Evolutionary conservation across 1,284 basidiomycete species (phyloP).

Genomic region (Quambalaria eucalypti): DNA sequence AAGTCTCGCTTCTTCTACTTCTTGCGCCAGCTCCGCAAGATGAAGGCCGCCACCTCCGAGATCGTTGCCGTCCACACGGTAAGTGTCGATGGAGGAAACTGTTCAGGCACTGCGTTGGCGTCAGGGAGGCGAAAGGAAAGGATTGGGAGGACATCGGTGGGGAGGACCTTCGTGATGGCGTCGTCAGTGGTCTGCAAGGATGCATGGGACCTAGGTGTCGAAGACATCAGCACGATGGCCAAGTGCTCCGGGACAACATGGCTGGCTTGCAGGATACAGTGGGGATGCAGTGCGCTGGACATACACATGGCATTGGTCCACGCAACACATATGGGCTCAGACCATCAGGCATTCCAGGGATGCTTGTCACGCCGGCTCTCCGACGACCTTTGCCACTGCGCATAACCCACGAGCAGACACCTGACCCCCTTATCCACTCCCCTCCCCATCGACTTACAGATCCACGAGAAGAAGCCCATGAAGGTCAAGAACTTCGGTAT

Average conservation of each 20-base stretch:
- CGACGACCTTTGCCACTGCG: too few relatives aligned
- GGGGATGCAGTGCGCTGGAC: neutral
- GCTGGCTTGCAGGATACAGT: too few relatives aligned
- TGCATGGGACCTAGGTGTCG: neutral
- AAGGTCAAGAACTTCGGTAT: slow-evolving; percentile 99
- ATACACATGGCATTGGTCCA: neutral
- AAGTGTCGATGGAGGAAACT: slow-evolving; percentile 54
- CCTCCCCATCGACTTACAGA: slow-evolving; percentile 19
- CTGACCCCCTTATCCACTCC: neutral
- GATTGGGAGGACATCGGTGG: neutral
- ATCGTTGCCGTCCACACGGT: slow-evolving; percentile 96
- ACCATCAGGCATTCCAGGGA: too few relatives aligned
- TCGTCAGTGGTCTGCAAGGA: neutral
- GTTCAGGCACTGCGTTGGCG: neutral
- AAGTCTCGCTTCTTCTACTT: slow-evolving; percentile 99
- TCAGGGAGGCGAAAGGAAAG: neutral
- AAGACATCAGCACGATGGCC: neutral
- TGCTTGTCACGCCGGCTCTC: too few relatives aligned
- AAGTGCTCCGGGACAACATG: neutral
- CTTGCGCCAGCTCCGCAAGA: slow-evolving; percentile 75
- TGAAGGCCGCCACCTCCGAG: slow-evolving; percentile 98
- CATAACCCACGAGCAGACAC: neutral
- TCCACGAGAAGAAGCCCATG: slow-evolving; percentile 80
- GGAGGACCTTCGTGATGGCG: neutral
- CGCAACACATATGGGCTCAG: neutral